Evolutionary conservation across 129 eudicot species (phyloP).

Genomic region (carrot (Daucus carota)): DNA sequence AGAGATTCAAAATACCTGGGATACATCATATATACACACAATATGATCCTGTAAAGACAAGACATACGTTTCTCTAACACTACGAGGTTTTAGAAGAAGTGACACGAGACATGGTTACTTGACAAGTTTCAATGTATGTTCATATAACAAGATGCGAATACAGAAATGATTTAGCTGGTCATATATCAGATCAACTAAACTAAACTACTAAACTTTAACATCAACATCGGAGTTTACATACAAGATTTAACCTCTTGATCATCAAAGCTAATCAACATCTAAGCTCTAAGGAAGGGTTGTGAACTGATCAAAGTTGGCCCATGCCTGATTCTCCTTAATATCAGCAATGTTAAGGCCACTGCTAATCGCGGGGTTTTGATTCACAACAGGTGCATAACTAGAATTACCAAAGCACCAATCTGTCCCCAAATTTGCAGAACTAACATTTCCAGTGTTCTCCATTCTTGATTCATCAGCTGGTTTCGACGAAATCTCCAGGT

Average conservation of each 20-base stretch:
- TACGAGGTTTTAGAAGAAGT: too few species aligned
- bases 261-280: background rate
- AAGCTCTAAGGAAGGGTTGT: conserved; percentile 27
- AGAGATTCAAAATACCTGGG: background rate
- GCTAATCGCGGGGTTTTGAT: conserved; percentile 25
- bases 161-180: background rate
- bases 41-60: too few species aligned
- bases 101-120: too few species aligned
- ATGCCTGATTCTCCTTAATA: conserved; percentile 41
- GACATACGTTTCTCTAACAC: too few species aligned
- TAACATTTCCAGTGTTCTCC: conserved; percentile 5
- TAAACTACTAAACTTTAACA: background rate
- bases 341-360: conserved; percentile 13
- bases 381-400: conserved; percentile 26
- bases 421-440: conserved; percentile 32
- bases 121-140: background rate
- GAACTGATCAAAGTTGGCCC: conserved; percentile 44
- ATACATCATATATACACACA: background rate
- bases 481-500: conserved; percentile 45
- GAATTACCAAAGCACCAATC: conserved; percentile 54
- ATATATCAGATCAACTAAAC: background rate
- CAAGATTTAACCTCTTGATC: background rate
- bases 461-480: conserved; percentile 23
- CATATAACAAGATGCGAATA: background rate
- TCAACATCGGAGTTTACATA: background rate